These are phyloP conservation scores for Tilletia walkeri DNA, from an alignment of 1,284 basidiomycete species.

Conservation along the genomic window DNA sequence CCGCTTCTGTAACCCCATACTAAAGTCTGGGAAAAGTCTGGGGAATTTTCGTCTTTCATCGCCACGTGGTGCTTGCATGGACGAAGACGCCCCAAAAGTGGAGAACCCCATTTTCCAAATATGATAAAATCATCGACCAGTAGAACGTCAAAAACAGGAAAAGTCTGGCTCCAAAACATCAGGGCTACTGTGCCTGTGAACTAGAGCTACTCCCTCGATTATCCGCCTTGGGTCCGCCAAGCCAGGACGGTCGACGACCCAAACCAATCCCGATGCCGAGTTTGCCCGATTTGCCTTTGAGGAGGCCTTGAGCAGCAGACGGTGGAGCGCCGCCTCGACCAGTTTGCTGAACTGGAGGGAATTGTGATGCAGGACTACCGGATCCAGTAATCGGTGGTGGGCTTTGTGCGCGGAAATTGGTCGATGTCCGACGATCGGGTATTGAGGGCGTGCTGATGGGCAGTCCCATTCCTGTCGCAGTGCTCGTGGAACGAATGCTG, in stretches of 20 bases:
- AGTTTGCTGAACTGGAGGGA: not conserved
- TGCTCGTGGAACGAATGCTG: not conserved
- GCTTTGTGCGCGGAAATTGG: not conserved
- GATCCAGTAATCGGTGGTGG: not conserved
- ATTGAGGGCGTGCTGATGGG: constrained; percentile 9
- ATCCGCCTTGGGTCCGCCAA: constrained; percentile 7
- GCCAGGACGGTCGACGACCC: constrained; percentile 8
- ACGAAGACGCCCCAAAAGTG: too few species aligned
- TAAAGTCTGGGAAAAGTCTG: too few species aligned
- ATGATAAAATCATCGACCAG: too few species aligned
- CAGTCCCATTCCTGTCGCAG: constrained; percentile 3
- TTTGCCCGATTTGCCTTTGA: constrained; percentile 6
- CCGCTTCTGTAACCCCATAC: too few species aligned
- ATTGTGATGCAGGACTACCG: too few species aligned
- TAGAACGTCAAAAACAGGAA: too few species aligned
- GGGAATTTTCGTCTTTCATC: too few species aligned
- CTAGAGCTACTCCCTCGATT: not conserved
- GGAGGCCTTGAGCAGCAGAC: not conserved
- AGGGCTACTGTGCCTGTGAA: too few species aligned
- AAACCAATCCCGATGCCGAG: constrained; percentile 6
- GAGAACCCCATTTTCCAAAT: too few species aligned
- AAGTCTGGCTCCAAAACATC: too few species aligned
- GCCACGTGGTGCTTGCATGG: too few species aligned
- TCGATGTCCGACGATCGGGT: constrained; percentile 10
- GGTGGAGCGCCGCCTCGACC: not conserved